Base-by-base conservation (phyloP, 345 rosid species). In the Lenwebbia sp. region DNA sequence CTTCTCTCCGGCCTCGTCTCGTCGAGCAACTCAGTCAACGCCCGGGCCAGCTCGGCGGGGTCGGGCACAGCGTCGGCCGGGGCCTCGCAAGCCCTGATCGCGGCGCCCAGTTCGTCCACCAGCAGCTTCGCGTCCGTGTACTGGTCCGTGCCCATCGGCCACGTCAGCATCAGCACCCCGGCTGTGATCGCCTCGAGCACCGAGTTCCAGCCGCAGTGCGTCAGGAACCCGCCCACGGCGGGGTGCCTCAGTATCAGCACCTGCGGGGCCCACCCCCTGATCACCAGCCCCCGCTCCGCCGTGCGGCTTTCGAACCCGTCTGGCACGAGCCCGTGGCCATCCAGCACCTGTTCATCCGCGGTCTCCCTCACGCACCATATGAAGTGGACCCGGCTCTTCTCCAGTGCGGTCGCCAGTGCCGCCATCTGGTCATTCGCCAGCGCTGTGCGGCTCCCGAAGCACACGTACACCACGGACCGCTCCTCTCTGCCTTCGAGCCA, bases 81-180 rank as follows among this genome's bases (percentile, higher is more conserved):
- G 93, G 56, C 96, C 83, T 93, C 96, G 4, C 88, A 62, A n/a
- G 89, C 94, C 82, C 91, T 89, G 26, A 84, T 87, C 9, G 89
- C 99, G 3, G 90, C 92, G 54, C 87, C 88, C 50, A 92, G 53
- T 87, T 93, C 88, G 13, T 96, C 96, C 8, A 94, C 94, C 88
- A 94, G 62, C 33, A 93, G 86, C 33, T 58, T 44, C 30, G 95
- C 94, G 54, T 92, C 87, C 30, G 85, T 70, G 60, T 85, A 94
- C 82, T 96, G 99, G 86, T 96, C 97, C 0, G 55, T 8, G 94
- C 33, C 85, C 93, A 96, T 92, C 2, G 96, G 97, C 97, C 97
- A 96, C 13, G 95, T 88, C 84, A 89, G 94, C 58, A 83, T 83
- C 22, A 54, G 40, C 26, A 54, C 30, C 30, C 47, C 22, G 13